Evolutionary conservation across 164 flowering plant genomes (phyloP), one percentile per base, ranked within the genome.

Genomic region (Kingdonia uniflora): DNA sequence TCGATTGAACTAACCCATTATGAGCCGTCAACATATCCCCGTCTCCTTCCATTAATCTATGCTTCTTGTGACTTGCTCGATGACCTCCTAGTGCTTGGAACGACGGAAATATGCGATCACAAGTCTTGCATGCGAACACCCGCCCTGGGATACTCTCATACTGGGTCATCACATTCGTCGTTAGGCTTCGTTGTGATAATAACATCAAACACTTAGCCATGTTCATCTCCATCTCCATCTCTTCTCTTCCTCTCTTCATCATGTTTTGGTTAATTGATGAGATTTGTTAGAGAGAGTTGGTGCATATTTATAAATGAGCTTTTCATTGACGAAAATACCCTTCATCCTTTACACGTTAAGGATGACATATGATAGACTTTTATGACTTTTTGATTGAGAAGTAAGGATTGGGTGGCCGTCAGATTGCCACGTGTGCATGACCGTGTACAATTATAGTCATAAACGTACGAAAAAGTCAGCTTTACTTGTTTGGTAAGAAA

Each of bases 51-150:
- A 43, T 35, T 6, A 68, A 16, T 50, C 77, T 64, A 0, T 84
- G 86, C 70, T 78, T 80, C 78, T 85, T 88, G 71, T 89, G 97
- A 53, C 95, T 84, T 2, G 96, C 94, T 4, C 96, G 56, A 67
- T 87, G 96, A 11, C 96, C 96, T 0, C 96, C 96, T 0, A 85
- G 72, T 0, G 97, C 97, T 49, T 89, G 97, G 44, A 89, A 89
- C 21, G 97, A 89, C 1, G 80, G 68, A 63, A 89, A 89, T 45
- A 74, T 74, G 11, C 84, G 63, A 66, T 70, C 78, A 37, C 97
- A 89, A 0, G 95, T 89, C 68, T 82, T 89, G 80, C 97, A 89
- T 76, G 76, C 84, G 66, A 74, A 89, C 6, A 76, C 81, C 2
- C 92, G 76, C 10, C 17, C 33, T 2, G 29, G 29, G 25, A 29